phyloP scores from a whole-genome alignment of 305 asterid species.

The Solanum chacoense region DNA sequence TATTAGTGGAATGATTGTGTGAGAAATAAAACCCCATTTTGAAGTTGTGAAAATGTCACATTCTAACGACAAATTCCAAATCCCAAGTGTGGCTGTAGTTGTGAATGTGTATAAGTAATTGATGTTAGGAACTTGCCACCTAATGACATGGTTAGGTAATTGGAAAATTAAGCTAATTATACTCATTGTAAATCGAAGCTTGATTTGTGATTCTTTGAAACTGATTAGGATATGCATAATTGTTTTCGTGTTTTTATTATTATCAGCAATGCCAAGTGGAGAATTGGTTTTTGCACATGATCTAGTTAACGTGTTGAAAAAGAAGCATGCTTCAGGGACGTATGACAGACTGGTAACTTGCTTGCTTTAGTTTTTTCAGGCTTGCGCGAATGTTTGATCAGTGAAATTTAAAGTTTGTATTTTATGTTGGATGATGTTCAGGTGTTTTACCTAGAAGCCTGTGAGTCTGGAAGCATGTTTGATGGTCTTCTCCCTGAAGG shows the following conservation, averaged over 20 bases:
- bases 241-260: neutral
- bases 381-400: neutral
- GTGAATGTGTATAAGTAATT: neutral
- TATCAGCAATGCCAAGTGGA: conserved; percentile 24
- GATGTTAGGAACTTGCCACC: neutral
- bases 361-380: neutral
- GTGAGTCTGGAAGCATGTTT: conserved; percentile 37
- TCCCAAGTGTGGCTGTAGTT: neutral
- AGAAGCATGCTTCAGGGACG: conserved; percentile 20
- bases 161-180: neutral
- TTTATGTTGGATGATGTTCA: neutral
- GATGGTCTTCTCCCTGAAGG: conserved; percentile 30
- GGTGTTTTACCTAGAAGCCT: conserved; percentile 36
- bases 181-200: neutral
- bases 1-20: neutral
- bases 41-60: neutral
- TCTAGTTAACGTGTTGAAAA: conserved; percentile 18
- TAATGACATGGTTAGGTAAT: neutral
- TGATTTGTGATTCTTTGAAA: neutral
- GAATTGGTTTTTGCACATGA: conserved; percentile 18
- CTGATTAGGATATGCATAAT: neutral
- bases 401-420: neutral
- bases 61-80: neutral
- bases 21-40: neutral
- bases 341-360: conserved; percentile 23